These are phyloP conservation scores for Mycena rebaudengoi DNA, from an alignment of 768 basidiomycete species.

Conservation along the genomic window DNA sequence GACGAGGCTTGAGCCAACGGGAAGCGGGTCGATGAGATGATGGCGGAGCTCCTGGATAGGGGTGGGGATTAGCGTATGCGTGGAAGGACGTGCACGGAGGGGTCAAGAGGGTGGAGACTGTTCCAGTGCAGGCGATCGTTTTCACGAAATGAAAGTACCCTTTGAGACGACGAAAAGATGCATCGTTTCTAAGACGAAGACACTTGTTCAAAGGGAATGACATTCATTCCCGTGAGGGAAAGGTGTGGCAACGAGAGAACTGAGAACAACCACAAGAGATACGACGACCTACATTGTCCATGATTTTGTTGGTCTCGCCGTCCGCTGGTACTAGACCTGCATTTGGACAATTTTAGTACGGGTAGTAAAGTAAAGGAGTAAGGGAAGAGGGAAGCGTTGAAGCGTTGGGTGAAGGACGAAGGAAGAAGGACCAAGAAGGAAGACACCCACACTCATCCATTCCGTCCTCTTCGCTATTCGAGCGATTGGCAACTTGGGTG, in stretches of 20 bases:
- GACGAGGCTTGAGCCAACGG: conserved; percentile 45
- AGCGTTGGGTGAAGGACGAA: background rate
- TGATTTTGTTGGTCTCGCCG: conserved; percentile 38
- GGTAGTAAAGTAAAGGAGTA: too few species aligned
- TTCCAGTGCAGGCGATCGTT: too few species aligned
- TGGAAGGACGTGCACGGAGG: too few species aligned
- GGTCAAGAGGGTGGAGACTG: too few species aligned
- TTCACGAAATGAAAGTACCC: too few species aligned
- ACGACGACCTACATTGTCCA: conserved; percentile 44
- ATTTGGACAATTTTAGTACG: conserved; percentile 3
- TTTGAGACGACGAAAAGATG: too few species aligned
- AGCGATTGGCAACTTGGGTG: conserved; percentile 41
- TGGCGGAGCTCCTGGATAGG: conserved; percentile 41
- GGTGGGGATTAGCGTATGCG: too few species aligned
- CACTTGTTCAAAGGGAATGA: too few species aligned
- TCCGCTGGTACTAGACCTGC: conserved; percentile 52
- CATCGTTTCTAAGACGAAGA: too few species aligned
- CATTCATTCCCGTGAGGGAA: too few species aligned
- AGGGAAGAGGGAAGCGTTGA: background rate
- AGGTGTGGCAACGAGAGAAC: background rate
- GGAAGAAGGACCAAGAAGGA: background rate
- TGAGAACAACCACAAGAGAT: too few species aligned
- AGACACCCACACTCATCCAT: conserved; percentile 47
- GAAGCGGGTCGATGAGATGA: conserved; percentile 46
- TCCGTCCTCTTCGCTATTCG: conserved; percentile 51